A percentile compares a stretch with the other conserved stretches of the same genome.
These are phyloP conservation scores for Amanita rimosa DNA, from an alignment of 768 basidiomycete genomes.

Conservation along the genomic window DNA sequence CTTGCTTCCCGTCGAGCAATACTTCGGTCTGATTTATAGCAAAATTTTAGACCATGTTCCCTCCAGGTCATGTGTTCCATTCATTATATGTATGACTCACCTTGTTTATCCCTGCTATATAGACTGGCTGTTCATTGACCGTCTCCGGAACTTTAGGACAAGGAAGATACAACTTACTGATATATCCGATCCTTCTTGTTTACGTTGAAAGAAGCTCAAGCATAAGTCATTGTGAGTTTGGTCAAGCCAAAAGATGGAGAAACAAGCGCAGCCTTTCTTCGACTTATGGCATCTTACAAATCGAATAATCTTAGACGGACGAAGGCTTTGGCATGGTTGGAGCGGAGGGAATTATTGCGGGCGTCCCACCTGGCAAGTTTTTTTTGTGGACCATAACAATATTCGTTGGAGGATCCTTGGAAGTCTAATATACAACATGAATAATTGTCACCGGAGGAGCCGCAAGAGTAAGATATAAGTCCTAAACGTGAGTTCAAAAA, in stretches of 20 bases:
- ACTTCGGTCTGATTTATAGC: not conserved
- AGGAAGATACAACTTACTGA: not conserved
- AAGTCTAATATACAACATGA: constrained; percentile 1
- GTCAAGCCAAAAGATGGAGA: not conserved
- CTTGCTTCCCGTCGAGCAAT: not conserved
- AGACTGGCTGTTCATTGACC: no score
- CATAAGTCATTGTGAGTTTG: not conserved
- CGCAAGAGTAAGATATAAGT: not conserved
- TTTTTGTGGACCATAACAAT: not conserved
- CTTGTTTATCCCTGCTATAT: no score
- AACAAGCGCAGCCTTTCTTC: not conserved
- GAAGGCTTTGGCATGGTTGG: not conserved
- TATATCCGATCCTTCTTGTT: not conserved
- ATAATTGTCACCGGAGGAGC: not conserved
- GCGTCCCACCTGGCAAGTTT: not conserved
- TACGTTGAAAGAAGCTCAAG: not conserved
- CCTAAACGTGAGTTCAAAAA: constrained; percentile 32
- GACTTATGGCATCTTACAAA: not conserved
- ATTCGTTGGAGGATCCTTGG: not conserved
- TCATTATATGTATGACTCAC: no score
- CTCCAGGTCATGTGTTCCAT: no score
- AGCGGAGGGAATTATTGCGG: not conserved
- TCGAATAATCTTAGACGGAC: not conserved
- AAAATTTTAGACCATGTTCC: not conserved
- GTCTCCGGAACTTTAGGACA: not conserved